Percentiles rank a stretch among this genome's conserved stretches.
phyloP scores from a whole-genome alignment of 768 basidiomycete species.

The Scleroderma citrinum region DNA sequence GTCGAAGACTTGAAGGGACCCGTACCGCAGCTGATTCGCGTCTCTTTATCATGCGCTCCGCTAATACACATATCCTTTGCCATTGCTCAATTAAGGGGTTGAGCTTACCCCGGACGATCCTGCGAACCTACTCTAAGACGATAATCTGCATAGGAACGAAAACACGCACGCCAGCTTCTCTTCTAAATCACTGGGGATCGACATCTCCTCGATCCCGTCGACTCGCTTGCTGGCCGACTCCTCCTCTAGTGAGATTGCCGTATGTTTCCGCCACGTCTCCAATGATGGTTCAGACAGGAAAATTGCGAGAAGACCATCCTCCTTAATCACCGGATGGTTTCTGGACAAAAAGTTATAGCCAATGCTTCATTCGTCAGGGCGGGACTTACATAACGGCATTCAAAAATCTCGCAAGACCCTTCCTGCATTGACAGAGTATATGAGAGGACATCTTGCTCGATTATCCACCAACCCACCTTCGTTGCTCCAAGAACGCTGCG shows the following conservation, averaged over 20 bases:
- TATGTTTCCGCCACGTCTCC: constrained; percentile 82
- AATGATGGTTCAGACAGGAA: constrained; percentile 84
- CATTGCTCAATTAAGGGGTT: constrained; percentile 79
- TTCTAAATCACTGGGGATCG: constrained; percentile 87
- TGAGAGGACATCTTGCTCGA: not conserved
- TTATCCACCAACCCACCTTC: constrained; percentile 45
- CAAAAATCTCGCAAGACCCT: constrained; percentile 74
- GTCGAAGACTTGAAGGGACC: constrained; percentile 53
- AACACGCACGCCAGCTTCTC: constrained; percentile 71
- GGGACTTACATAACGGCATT: constrained; percentile 65
- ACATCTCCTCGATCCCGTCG: constrained; percentile 83
- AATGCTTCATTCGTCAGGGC: not conserved
- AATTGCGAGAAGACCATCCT: constrained; percentile 74
- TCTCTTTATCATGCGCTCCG: constrained; percentile 85
- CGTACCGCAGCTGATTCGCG: constrained; percentile 91
- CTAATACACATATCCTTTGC: constrained; percentile 82
- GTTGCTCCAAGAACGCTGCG: constrained; percentile 85
- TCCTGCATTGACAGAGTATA: constrained; percentile 36
- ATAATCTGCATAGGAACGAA: not conserved
- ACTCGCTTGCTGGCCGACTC: constrained; percentile 77
- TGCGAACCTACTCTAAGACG: constrained; percentile 24
- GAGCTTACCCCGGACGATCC: constrained; percentile 72
- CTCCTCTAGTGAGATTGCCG: constrained; percentile 74
- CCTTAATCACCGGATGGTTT: constrained; percentile 88
- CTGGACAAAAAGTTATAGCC: constrained; percentile 30